Percentiles rank a stretch among this genome's conserved stretches.
Conservation (phyloP, 345 rosid species). For the Heritiera littoralis region DNA sequence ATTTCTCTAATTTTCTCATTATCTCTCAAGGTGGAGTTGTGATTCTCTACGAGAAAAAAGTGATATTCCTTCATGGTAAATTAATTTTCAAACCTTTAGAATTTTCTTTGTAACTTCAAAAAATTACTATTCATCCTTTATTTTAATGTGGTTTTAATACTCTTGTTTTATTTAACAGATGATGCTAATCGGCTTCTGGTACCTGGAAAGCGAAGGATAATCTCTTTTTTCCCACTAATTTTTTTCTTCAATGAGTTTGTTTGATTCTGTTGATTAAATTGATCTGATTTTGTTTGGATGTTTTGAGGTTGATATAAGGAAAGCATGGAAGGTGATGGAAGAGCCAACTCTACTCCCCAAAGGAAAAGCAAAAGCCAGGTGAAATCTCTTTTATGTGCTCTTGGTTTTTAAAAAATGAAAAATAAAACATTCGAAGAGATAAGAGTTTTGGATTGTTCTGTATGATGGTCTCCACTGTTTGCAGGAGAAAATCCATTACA, state of each 20-base stretch:
- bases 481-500: slow-evolving; percentile 81
- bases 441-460: neutral
- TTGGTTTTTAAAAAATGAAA: neutral
- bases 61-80: slow-evolving; percentile 78
- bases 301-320: slow-evolving; percentile 70
- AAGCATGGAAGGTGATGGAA: slow-evolving; percentile 73
- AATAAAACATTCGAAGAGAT: neutral
- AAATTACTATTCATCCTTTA: neutral
- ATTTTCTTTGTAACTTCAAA: too few relatives aligned
- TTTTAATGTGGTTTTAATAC: slow-evolving; percentile 11
- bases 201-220: neutral
- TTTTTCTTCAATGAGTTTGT: neutral
- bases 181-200: slow-evolving; percentile 86
- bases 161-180: slow-evolving; percentile 42
- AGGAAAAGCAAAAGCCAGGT: slow-evolving; percentile 75
- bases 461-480: slow-evolving; percentile 23
- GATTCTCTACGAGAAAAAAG: slow-evolving; percentile 89
- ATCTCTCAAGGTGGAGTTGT: slow-evolving; percentile 74
- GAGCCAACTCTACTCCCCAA: slow-evolving; percentile 75
- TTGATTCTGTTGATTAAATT: neutral
- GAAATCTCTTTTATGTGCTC: neutral
- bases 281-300: neutral
- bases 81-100: neutral
- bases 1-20: slow-evolving; percentile 11
- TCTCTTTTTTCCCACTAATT: neutral